Evolutionary conservation across 768 basidiomycete genomes (phyloP).

Genomic region (Leucosporidium creatinivorum): DNA sequence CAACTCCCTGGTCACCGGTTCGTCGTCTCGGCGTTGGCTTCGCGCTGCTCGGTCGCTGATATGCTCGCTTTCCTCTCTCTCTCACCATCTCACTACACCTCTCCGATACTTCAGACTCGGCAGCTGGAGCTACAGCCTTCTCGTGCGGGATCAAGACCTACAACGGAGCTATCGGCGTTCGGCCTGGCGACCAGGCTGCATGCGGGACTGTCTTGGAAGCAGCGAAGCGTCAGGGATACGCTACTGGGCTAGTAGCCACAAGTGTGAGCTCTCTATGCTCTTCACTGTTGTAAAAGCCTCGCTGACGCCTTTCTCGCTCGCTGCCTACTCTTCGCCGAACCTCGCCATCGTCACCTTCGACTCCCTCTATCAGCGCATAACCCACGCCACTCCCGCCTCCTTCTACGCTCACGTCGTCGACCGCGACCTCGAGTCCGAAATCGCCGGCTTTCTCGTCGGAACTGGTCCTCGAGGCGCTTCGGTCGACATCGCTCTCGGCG

Average conservation of each 20-base stretch:
- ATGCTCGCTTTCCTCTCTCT: not conserved
- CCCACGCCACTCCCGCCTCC: slow-evolving; percentile 36
- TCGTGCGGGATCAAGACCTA: slow-evolving; percentile 36
- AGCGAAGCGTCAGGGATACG: slow-evolving; percentile 34
- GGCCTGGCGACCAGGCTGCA: slow-evolving; percentile 17
- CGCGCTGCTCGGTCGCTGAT: not conserved
- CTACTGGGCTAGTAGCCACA: slow-evolving; percentile 35
- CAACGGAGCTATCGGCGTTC: slow-evolving; percentile 37
- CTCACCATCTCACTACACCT: not conserved
- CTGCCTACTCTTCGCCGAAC: not conserved
- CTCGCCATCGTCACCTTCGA: not conserved
- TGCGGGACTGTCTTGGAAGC: slow-evolving; percentile 39
- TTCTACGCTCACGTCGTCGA: slow-evolving; percentile 38
- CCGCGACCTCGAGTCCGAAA: slow-evolving; percentile 11
- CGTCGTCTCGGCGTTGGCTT: not conserved
- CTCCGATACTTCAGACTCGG: slow-evolving; percentile 32
- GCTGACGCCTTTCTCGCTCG: too few species aligned
- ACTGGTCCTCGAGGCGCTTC: slow-evolving; percentile 30
- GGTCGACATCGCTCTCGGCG: slow-evolving; percentile 39
- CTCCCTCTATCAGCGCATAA: slow-evolving; percentile 17
- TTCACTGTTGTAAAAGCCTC: too few species aligned
- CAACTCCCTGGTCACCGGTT: slow-evolving; percentile 29
- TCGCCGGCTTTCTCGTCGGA: slow-evolving; percentile 34
- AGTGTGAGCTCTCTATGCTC: not conserved
- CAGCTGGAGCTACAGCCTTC: slow-evolving; percentile 39